Conservation (phyloP, 2,329 filamentous ascomycete genomes). For the Emergomyces africanus region DNA sequence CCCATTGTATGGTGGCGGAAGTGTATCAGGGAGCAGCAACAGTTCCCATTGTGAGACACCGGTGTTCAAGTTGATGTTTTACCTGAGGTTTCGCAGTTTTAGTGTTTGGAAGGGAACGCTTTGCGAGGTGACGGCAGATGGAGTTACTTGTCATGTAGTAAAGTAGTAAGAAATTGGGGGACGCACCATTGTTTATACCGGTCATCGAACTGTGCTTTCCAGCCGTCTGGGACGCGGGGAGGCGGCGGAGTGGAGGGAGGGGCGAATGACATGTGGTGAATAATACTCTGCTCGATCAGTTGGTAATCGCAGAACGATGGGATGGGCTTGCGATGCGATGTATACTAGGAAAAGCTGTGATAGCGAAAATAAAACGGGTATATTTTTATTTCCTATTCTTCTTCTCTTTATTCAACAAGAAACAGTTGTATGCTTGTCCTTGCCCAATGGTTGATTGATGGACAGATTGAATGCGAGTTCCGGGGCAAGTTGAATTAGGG, state of each 20-base stretch:
- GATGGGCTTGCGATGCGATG: background rate
- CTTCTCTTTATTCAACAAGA: background rate
- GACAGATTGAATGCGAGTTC: background rate
- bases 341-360: background rate
- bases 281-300: too few species aligned
- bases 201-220: conserved; percentile 74
- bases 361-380: background rate
- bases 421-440: background rate
- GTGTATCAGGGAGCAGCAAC: conserved; percentile 15
- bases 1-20: conserved; percentile 44
- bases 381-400: background rate
- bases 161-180: background rate
- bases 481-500: background rate
- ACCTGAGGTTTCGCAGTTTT: conserved; percentile 40
- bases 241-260: conserved; percentile 42
- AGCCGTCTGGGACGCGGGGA: conserved; percentile 59
- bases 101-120: background rate
- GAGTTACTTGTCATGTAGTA: background rate
- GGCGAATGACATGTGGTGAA: conserved; percentile 23
- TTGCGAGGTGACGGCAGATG: background rate
- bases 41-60: conserved; percentile 84
- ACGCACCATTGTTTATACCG: conserved; percentile 73
- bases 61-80: conserved; percentile 81
- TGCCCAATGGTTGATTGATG: background rate
- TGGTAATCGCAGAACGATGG: too few species aligned